phyloP scores from a whole-genome alignment of 148 eudicot genomes.

The Salicornia ramosissima region DNA sequence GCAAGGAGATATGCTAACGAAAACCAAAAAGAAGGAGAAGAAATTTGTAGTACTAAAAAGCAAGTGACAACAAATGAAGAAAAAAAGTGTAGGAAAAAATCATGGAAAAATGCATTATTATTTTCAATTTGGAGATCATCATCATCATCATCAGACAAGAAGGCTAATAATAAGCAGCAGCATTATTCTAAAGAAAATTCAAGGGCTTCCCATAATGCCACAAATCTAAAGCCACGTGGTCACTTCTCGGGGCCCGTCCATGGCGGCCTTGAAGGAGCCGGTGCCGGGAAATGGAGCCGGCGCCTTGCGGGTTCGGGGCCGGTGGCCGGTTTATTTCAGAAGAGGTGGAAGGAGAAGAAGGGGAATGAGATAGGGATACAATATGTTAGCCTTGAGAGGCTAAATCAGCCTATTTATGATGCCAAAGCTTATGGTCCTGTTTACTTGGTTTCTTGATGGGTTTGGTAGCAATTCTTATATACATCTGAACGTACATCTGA shows the following conservation, averaged over 20 bases:
- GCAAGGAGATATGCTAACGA: conserved; percentile 17
- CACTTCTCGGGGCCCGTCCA: conserved; percentile 27
- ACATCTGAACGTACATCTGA: no score
- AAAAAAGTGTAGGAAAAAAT: conserved; percentile 16
- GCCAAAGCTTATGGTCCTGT: conserved; percentile 28
- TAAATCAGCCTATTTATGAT: conserved; percentile 18
- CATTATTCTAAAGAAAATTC: background rate
- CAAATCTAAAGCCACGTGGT: background rate
- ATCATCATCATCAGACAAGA: conserved; percentile 15
- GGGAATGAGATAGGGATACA: conserved; percentile 9
- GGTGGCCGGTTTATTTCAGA: conserved; percentile 14
- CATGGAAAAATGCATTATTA: conserved; percentile 25
- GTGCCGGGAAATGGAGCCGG: background rate
- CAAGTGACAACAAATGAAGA: background rate
- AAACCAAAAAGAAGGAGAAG: background rate
- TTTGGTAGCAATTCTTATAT: no score
- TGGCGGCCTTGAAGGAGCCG: background rate
- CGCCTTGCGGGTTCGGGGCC: conserved; percentile 23
- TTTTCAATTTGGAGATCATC: conserved; percentile 20
- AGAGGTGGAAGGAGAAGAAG: conserved; percentile 14
- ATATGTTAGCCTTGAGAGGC: conserved; percentile 26
- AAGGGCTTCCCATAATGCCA: background rate
- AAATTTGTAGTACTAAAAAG: background rate
- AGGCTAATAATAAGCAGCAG: conserved; percentile 1
- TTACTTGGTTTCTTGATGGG: conserved; percentile 21